A percentile compares a stretch with the other conserved stretches of the same genome.
phyloP scores from a whole-genome alignment of 768 basidiomycete genomes.

The Hygrocybe punicea region DNA sequence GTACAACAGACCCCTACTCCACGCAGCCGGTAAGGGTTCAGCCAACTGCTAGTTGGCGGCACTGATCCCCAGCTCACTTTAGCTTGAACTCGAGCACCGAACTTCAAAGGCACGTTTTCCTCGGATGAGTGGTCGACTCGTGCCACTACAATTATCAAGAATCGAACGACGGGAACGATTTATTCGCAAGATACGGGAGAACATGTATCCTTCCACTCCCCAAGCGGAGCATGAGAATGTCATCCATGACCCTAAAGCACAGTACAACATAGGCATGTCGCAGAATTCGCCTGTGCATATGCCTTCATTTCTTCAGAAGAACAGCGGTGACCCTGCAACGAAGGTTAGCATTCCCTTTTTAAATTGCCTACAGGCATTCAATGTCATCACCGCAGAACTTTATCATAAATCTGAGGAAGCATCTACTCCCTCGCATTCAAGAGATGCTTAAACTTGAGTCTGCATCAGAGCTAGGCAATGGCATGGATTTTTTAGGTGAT shows the following conservation, averaged over 20 bases:
- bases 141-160: background rate
- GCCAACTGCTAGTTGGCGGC: background rate
- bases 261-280: constrained; percentile 11
- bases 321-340: constrained; percentile 10
- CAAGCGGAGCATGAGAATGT: background rate
- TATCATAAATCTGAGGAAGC: constrained; percentile 19
- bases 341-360: constrained; percentile 3
- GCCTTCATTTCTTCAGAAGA: constrained; percentile 15
- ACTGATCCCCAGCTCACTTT: constrained; percentile 23
- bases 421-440: constrained; percentile 15
- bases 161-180: background rate
- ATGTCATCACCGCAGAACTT: constrained; percentile 12
- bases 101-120: constrained; percentile 34
- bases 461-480: no score
- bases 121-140: constrained; percentile 19
- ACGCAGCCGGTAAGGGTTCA: constrained; percentile 25
- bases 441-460: background rate
- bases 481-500: no score
- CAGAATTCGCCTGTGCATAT: constrained; percentile 10
- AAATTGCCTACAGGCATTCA: background rate
- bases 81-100: constrained; percentile 41
- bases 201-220: background rate
- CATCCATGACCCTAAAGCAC: constrained; percentile 4
- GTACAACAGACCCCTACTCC: constrained; percentile 13
- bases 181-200: background rate